A percentile compares a stretch with the other conserved stretches of the same genome.
Conservation (phyloP, 2,329 filamentous ascomycete species). For the Talaromyces pinophilus region DNA sequence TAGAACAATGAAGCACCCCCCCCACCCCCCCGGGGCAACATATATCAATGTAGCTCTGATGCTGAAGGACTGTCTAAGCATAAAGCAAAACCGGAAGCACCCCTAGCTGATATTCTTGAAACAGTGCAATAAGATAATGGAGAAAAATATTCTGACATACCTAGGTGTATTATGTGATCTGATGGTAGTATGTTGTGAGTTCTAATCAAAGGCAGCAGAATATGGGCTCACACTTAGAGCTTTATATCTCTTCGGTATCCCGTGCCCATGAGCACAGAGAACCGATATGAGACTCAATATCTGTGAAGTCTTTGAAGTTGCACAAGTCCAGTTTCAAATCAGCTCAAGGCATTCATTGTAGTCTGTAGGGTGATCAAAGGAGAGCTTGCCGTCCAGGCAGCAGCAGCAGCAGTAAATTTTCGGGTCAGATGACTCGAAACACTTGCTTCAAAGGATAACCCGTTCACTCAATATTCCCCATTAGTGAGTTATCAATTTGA, state of each 20-base stretch:
- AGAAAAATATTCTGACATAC: neutral
- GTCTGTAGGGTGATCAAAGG: neutral
- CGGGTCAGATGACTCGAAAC: neutral
- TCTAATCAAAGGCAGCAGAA: neutral
- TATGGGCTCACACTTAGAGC: neutral
- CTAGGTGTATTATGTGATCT: conserved; percentile 2
- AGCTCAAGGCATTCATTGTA: too few relatives aligned
- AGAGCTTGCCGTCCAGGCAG: neutral
- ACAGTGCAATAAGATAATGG: neutral
- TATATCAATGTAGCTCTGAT: neutral
- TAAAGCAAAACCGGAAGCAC: neutral
- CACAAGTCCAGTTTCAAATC: too few relatives aligned
- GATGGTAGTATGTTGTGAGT: neutral
- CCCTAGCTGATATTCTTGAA: too few relatives aligned
- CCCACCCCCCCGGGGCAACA: too few relatives aligned
- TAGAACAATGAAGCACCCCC: conserved; percentile 2
- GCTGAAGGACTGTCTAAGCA: neutral
- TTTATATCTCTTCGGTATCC: neutral
- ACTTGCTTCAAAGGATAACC: too few relatives aligned
- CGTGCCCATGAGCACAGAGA: neutral
- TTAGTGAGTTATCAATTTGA: too few relatives aligned
- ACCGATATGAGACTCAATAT: neutral
- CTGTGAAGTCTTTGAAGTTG: neutral
- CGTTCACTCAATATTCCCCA: too few relatives aligned
- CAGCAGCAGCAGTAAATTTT: neutral